These are phyloP conservation scores for Lasiodiplodia hormozganensis DNA, from an alignment of 2,329 filamentous ascomycete genomes.

Conservation along the genomic window DNA sequence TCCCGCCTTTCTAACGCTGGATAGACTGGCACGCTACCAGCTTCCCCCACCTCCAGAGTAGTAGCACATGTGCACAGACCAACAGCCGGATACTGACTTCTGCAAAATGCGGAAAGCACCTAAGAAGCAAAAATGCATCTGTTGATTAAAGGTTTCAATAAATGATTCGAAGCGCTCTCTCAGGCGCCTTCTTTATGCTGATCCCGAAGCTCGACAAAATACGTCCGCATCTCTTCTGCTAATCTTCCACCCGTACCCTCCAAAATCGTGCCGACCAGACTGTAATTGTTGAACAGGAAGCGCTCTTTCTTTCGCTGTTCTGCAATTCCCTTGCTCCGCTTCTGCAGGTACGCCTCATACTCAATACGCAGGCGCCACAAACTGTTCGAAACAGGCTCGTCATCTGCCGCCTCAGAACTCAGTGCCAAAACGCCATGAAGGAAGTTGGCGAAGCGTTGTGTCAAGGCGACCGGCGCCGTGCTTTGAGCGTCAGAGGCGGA, in stretches of 20 bases:
- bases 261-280: conserved; percentile 90
- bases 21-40: background rate
- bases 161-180: background rate
- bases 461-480: conserved; percentile 87
- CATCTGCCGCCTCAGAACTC: conserved; percentile 89
- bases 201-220: conserved; percentile 70
- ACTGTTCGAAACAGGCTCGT: conserved; percentile 88
- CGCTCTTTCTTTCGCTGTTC: conserved; percentile 83
- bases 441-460: conserved; percentile 94
- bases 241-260: conserved; percentile 73
- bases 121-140: background rate
- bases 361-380: conserved; percentile 78
- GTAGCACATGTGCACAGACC: background rate
- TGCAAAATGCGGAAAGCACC: background rate
- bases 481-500: conserved; percentile 66
- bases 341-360: conserved; percentile 81
- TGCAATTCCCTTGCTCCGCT: conserved; percentile 75
- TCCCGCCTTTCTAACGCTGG: background rate
- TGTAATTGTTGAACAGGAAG: conserved; percentile 96
- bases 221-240: conserved; percentile 74
- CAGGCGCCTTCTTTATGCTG: conserved; percentile 16
- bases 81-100: background rate
- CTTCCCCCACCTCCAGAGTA: background rate
- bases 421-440: conserved; percentile 83
- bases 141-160: background rate